Evolutionary conservation across 1,139 yeast genomes (phyloP).

Genomic region (Kurtzmaniella quercitrusa): DNA sequence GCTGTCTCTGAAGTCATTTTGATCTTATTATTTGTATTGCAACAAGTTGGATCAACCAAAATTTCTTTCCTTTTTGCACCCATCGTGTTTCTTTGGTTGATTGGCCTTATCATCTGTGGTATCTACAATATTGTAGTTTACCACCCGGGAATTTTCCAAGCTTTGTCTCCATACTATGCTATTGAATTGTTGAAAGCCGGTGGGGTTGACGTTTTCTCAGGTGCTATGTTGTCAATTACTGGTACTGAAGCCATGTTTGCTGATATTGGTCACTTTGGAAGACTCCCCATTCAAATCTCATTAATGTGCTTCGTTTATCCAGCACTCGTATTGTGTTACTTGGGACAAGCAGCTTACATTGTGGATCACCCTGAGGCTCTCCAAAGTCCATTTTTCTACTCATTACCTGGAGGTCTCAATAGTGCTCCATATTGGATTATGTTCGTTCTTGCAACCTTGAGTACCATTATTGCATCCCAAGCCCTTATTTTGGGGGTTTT

Average conservation of each 20-base stretch:
- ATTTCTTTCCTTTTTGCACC: constrained; percentile 49
- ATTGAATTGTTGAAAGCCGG: constrained; percentile 34
- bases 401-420: constrained; percentile 48
- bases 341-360: constrained; percentile 56
- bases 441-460: constrained; percentile 49
- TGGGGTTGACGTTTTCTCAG: constrained; percentile 43
- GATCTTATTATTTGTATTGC: constrained; percentile 38
- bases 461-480: constrained; percentile 57
- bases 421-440: constrained; percentile 47
- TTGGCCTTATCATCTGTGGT: constrained; percentile 43
- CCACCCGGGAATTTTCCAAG: constrained; percentile 43
- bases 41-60: constrained; percentile 43
- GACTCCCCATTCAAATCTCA: constrained; percentile 45
- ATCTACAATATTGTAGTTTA: constrained; percentile 35
- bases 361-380: constrained; percentile 35
- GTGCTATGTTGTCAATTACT: constrained; percentile 52
- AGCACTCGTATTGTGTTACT: constrained; percentile 44
- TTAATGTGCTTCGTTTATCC: constrained; percentile 47
- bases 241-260: constrained; percentile 66
- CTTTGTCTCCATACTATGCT: constrained; percentile 51
- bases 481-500: constrained; percentile 56
- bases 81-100: constrained; percentile 47
- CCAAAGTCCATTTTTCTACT: constrained; percentile 41
- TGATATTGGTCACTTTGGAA: constrained; percentile 55
- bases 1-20: constrained; percentile 48